Evolutionary conservation across 2,329 filamentous ascomycete genomes (phyloP).

Genomic region (Penicillium carneum): DNA sequence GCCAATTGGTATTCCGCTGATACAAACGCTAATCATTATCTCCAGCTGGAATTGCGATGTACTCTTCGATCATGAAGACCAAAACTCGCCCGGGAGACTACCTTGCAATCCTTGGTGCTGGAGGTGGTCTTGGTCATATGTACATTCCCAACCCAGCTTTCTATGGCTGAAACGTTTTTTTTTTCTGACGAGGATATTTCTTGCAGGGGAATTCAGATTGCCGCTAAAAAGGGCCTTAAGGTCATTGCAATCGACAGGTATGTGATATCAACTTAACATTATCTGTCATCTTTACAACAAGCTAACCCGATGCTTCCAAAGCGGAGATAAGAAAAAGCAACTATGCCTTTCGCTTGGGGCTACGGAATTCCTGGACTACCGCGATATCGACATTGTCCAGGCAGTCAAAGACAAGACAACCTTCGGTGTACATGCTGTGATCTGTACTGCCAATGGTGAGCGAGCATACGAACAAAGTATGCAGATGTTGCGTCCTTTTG

Average conservation of each 20-base stretch:
- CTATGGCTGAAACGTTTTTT: not conserved
- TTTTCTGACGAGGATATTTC: not conserved
- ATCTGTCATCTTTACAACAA: not conserved
- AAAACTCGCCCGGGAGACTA: constrained; percentile 46
- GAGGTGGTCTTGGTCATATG: constrained; percentile 52
- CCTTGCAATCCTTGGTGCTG: constrained; percentile 48
- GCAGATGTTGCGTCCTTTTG: constrained; percentile 54
- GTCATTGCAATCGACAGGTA: constrained; percentile 52
- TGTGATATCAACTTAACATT: not conserved
- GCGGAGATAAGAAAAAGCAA: constrained; percentile 45
- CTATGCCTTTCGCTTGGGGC: constrained; percentile 47
- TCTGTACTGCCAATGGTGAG: constrained; percentile 57
- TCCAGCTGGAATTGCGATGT: constrained; percentile 50
- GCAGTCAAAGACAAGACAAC: constrained; percentile 52
- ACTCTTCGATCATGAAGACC: constrained; percentile 50
- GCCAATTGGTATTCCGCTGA: not conserved
- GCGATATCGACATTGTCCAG: constrained; percentile 48
- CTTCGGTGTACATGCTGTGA: constrained; percentile 56
- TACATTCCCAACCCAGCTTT: constrained; percentile 24
- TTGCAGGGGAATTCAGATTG: constrained; percentile 49
- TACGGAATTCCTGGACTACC: constrained; percentile 46
- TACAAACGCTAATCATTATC: not conserved
- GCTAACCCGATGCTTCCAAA: constrained; percentile 18
- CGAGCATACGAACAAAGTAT: constrained; percentile 55
- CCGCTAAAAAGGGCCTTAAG: constrained; percentile 45